These are phyloP conservation scores for Escallonia herrerae DNA, from an alignment of 129 eudicot genomes.

Conservation along the genomic window DNA sequence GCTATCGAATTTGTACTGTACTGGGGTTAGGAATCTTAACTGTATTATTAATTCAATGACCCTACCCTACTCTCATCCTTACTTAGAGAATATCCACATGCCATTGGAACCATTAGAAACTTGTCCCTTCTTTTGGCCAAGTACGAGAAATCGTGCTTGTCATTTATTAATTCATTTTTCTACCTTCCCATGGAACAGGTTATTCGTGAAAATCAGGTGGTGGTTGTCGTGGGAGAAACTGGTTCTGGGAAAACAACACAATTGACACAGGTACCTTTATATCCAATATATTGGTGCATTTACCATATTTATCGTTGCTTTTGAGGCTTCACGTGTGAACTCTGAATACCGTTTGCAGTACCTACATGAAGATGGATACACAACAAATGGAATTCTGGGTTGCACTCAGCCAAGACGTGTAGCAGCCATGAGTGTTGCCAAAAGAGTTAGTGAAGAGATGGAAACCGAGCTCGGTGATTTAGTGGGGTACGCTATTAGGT, in stretches of 20 bases:
- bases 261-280: conserved; percentile 50
- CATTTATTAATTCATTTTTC: background rate
- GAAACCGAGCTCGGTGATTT: conserved; percentile 53
- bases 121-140: background rate
- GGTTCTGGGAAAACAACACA: conserved; percentile 93
- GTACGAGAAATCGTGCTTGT: background rate
- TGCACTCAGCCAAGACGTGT: conserved; percentile 91
- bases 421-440: conserved; percentile 81
- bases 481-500: conserved; percentile 79
- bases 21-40: no score
- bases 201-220: conserved; percentile 70
- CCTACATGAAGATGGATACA: conserved; percentile 67
- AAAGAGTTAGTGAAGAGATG: conserved; percentile 72
- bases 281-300: background rate
- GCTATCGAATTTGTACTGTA: no score
- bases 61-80: no score
- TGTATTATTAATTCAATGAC: no score
- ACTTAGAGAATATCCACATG: no score
- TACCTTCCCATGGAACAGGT: conserved; percentile 24
- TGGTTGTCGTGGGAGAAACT: conserved; percentile 79
- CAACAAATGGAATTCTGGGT: conserved; percentile 51
- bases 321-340: background rate
- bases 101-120: background rate
- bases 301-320: background rate
- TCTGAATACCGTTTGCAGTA: conserved; percentile 33